phyloP scores from a whole-genome alignment of 73 alveolate genomes.

The Durusdinium trenchii region DNA sequence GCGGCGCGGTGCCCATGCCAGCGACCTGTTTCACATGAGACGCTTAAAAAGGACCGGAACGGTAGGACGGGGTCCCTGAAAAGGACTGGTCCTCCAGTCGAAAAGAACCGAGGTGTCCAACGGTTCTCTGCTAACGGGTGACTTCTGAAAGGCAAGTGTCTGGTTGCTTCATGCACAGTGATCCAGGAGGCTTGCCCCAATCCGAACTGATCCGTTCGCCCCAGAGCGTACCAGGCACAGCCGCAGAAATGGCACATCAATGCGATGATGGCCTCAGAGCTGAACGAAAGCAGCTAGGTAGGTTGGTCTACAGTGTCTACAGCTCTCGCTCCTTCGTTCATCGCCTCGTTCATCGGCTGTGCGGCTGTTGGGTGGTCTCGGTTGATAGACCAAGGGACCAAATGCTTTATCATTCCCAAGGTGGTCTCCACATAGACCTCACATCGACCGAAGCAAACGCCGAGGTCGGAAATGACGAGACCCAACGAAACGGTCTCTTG shows the following conservation, averaged over 20 bases:
- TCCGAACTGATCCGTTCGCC: neutral
- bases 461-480: too few relatives aligned
- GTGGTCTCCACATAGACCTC: constrained; percentile 11
- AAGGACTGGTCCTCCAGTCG: neutral
- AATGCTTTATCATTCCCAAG: constrained; percentile 43
- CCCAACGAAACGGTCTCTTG: too few relatives aligned
- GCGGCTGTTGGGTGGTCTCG: too few relatives aligned
- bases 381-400: constrained; percentile 4
- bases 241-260: constrained; percentile 65
- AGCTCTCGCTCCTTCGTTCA: too few relatives aligned
- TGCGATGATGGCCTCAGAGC: constrained; percentile 5
- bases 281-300: neutral
- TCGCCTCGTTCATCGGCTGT: too few relatives aligned
- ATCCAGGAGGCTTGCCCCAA: neutral
- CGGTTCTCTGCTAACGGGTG: too few relatives aligned
- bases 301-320: too few relatives aligned
- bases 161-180: neutral
- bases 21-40: too few relatives aligned
- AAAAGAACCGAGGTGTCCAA: neutral
- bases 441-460: neutral
- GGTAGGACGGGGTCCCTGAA: too few relatives aligned
- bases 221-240: constrained; percentile 72
- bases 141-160: too few relatives aligned
- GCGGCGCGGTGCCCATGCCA: too few relatives aligned
- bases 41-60: too few relatives aligned